phyloP scores from a whole-genome alignment of 1,284 basidiomycete species.

The Cryptococcus jaspeensis region DNA sequence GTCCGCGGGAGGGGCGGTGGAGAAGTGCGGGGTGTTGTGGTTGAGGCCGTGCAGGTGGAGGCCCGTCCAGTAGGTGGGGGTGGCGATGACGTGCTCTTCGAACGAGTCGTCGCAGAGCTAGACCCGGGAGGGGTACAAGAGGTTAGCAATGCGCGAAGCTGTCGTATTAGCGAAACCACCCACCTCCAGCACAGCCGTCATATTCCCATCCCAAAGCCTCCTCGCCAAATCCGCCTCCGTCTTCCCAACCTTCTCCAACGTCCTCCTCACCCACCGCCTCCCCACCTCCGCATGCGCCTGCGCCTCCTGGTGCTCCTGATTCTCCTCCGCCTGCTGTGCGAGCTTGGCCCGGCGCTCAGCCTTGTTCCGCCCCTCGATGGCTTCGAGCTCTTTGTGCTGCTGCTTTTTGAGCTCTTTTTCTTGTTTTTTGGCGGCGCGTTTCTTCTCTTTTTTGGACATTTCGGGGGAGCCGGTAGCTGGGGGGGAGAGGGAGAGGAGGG shows the following conservation, averaged over 20 bases:
- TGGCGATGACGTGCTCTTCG: conserved; percentile 93
- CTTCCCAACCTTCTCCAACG: conserved; percentile 65
- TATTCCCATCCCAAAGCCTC: conserved; percentile 74
- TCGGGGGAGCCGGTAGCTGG: no score
- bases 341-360: neutral
- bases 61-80: conserved; percentile 77
- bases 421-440: conserved; percentile 12
- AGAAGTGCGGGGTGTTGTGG: conserved; percentile 66
- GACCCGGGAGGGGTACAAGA: neutral
- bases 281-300: conserved; percentile 47
- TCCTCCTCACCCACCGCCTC: conserved; percentile 69
- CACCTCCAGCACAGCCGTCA: conserved; percentile 90
- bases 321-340: conserved; percentile 2
- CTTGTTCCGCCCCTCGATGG: conserved; percentile 1
- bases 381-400: neutral
- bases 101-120: conserved; percentile 96
- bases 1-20: conserved; percentile 65
- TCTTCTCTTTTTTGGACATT: neutral
- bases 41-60: conserved; percentile 94
- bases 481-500: no score
- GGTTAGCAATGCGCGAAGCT: neutral
- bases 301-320: conserved; percentile 27
- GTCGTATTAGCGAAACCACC: no score
- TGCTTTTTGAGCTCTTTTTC: conserved; percentile 11
- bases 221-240: conserved; percentile 72